Evolutionary conservation across 106 monocot species (phyloP).

Genomic region (Dendrobium nobile): DNA sequence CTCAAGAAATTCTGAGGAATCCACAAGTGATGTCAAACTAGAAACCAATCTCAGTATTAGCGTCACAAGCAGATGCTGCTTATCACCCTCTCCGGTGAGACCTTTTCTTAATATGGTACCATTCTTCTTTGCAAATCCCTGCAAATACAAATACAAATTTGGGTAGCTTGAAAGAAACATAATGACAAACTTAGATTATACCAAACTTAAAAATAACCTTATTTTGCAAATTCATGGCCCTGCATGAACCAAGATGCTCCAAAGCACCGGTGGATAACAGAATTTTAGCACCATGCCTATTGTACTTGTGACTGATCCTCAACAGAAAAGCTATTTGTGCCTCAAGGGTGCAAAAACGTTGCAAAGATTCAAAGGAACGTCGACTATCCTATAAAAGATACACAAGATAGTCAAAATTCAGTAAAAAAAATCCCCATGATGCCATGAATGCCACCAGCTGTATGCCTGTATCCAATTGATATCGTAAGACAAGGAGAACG

Average conservation of each 20-base stretch:
- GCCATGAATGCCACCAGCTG: neutral
- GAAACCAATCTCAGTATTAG: constrained; percentile 81
- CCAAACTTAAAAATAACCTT: constrained; percentile 37
- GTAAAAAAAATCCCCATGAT: neutral
- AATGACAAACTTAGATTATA: neutral
- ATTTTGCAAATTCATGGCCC: constrained; percentile 25
- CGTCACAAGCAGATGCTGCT: constrained; percentile 43
- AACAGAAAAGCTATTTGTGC: constrained; percentile 69
- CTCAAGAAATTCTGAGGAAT: constrained; percentile 73
- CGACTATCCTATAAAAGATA: constrained; percentile 41
- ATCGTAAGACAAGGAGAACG: neutral
- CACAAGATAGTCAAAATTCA: neutral
- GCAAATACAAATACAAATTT: neutral
- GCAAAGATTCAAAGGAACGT: constrained; percentile 56
- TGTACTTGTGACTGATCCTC: constrained; percentile 69
- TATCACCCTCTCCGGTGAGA: constrained; percentile 29
- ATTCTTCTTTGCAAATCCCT: constrained; percentile 31
- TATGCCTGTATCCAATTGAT: neutral
- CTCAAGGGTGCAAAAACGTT: constrained; percentile 63
- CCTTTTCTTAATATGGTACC: constrained; percentile 21
- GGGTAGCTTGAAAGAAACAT: constrained; percentile 4
- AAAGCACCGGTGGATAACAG: constrained; percentile 75
- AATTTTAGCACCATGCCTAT: constrained; percentile 77
- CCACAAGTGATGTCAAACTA: constrained; percentile 68
- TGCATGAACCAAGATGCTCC: constrained; percentile 72